These are phyloP conservation scores for Ophiostoma perfectum DNA, from an alignment of 2,329 filamentous ascomycete species.

Conservation along the genomic window DNA sequence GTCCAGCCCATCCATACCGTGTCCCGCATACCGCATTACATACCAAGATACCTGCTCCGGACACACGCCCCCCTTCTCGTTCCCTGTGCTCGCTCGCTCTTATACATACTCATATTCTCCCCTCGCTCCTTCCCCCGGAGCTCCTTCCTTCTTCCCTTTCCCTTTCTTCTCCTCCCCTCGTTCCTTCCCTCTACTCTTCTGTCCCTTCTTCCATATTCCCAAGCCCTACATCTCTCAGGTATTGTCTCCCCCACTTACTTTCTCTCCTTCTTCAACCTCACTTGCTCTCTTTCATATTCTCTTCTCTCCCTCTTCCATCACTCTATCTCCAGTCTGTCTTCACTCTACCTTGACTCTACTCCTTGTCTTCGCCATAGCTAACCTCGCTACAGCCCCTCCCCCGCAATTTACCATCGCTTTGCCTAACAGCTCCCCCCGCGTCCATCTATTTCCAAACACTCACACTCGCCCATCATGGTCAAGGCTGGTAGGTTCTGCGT, in stretches of 20 bases:
- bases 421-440: constrained; percentile 26
- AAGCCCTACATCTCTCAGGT: constrained; percentile 11
- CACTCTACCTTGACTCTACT: background rate
- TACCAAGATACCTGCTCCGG: background rate
- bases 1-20: background rate
- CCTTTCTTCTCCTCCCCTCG: background rate
- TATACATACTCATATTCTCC: constrained; percentile 9
- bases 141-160: background rate
- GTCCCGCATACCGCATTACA: constrained; percentile 5
- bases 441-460: constrained; percentile 11
- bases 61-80: constrained; percentile 7
- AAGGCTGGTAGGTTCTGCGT: constrained; percentile 34
- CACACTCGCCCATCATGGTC: constrained; percentile 34
- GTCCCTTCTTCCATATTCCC: constrained; percentile 12
- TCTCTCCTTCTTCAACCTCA: constrained; percentile 11
- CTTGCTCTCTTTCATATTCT: background rate
- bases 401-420: constrained; percentile 22
- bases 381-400: constrained; percentile 29
- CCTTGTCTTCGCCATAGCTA: constrained; percentile 9
- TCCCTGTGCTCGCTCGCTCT: background rate
- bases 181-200: background rate
- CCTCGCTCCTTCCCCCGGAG: constrained; percentile 11
- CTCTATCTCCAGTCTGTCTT: background rate
- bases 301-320: background rate
- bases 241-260: constrained; percentile 19